phyloP scores from a whole-genome alignment of 768 basidiomycete genomes.

The Zangia roseola region DNA sequence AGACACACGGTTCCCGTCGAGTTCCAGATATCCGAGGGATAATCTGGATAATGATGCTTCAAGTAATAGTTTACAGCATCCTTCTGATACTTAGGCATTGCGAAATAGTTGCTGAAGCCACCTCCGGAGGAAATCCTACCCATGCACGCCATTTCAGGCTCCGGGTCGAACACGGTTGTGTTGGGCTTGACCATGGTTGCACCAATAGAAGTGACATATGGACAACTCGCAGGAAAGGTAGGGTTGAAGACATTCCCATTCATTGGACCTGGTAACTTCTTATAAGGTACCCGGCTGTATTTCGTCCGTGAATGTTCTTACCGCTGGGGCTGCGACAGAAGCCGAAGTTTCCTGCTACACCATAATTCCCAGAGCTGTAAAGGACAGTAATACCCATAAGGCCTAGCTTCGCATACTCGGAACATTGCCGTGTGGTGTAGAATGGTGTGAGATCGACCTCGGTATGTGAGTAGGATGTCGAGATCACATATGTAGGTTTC shows the following conservation, averaged over 20 bases:
- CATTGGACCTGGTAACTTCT: constrained; percentile 19
- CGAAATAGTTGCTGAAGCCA: constrained; percentile 43
- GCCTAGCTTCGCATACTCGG: constrained; percentile 47
- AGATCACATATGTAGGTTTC: constrained; percentile 40
- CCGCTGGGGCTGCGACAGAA: constrained; percentile 33
- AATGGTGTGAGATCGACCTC: constrained; percentile 36
- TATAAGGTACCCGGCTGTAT: too few species aligned
- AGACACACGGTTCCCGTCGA: constrained; percentile 24
- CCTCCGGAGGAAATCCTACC: constrained; percentile 44
- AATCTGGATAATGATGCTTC: constrained; percentile 27
- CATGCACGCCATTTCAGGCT: constrained; percentile 50
- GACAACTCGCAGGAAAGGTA: constrained; percentile 46
- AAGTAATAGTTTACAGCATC: constrained; percentile 32
- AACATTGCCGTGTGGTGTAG: constrained; percentile 43
- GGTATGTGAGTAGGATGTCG: constrained; percentile 41
- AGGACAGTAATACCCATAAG: constrained; percentile 36
- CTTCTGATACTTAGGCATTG: constrained; percentile 41
- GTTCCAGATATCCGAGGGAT: constrained; percentile 26
- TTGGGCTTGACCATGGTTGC: constrained; percentile 44
- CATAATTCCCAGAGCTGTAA: constrained; percentile 32
- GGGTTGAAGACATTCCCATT: constrained; percentile 54
- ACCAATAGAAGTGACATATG: constrained; percentile 53
- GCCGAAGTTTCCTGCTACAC: constrained; percentile 30
- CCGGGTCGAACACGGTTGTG: constrained; percentile 38
- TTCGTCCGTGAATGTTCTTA: too few species aligned